Conservation (phyloP, 202 grass and related monocot genomes). For the Sporobolus alterniflorus region DNA sequence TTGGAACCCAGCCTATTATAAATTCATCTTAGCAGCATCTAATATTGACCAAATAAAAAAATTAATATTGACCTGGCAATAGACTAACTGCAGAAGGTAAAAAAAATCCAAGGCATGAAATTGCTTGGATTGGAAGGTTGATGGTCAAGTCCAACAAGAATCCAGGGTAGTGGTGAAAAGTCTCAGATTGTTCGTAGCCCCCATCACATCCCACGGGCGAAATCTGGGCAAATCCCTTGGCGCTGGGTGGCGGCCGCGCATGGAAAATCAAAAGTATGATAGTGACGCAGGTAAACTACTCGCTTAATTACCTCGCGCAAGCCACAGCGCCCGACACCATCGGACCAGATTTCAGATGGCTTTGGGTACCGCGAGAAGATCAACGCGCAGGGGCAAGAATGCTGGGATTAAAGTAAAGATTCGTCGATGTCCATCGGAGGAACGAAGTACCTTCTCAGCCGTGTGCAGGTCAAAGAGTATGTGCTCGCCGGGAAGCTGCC, state of each 20-base stretch:
- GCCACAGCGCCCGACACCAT: background rate
- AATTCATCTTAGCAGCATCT: background rate
- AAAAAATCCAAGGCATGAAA: background rate
- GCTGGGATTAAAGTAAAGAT: background rate
- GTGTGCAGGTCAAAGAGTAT: background rate
- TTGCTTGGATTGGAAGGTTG: background rate
- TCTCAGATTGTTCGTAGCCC: background rate
- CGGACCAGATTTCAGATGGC: background rate
- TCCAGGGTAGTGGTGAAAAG: background rate
- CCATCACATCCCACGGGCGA: background rate
- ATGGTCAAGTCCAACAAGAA: background rate
- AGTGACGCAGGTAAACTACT: background rate
- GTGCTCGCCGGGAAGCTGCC: background rate
- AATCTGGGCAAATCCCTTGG: too few species aligned
- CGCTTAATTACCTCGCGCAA: background rate
- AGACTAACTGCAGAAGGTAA: background rate
- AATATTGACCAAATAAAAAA: background rate
- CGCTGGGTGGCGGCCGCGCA: background rate
- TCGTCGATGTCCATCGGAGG: background rate
- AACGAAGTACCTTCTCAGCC: background rate
- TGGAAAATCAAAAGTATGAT: background rate
- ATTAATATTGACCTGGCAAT: background rate
- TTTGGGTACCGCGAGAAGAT: background rate
- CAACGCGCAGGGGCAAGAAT: background rate
- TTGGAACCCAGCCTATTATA: background rate